phyloP scores from a whole-genome alignment of 179 eudicot species.

The Carnegiea gigantea region DNA sequence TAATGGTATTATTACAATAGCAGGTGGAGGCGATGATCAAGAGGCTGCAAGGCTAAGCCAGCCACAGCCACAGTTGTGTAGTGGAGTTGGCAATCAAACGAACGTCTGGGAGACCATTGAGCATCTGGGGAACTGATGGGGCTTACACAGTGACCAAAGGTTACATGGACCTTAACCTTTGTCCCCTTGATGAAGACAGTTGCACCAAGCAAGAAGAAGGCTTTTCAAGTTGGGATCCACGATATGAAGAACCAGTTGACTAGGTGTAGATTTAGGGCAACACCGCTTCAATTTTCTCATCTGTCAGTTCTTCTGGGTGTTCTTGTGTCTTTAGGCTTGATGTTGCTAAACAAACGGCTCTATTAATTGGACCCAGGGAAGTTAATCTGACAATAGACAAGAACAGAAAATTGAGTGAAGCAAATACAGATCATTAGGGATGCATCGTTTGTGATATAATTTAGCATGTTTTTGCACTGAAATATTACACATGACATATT shows the following conservation, averaged over 20 bases:
- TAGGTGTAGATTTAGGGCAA: not conserved
- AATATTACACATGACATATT: not conserved
- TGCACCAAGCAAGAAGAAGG: conserved; percentile 12
- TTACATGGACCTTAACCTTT: conserved; percentile 23
- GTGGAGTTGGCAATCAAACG: conserved; percentile 14
- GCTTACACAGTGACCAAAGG: conserved; percentile 16
- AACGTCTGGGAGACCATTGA: conserved; percentile 38
- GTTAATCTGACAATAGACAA: no score
- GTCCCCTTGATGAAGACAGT: conserved; percentile 21
- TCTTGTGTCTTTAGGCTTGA: no score
- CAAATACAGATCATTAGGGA: no score
- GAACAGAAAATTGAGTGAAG: no score
- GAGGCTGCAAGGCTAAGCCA: not conserved
- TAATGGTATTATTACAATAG: not conserved
- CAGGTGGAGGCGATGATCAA: not conserved
- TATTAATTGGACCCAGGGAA: no score
- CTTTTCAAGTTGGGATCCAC: conserved; percentile 29
- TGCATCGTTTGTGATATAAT: no score
- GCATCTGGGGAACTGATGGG: conserved; percentile 25
- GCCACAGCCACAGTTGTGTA: no score
- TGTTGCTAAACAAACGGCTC: no score
- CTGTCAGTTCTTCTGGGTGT: no score
- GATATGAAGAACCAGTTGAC: conserved; percentile 24
- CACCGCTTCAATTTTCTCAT: not conserved
- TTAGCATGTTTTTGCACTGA: not conserved